A percentile compares a stretch with the other conserved stretches of the same genome.
phyloP scores from a whole-genome alignment of 331 rosid genomes.

The Phaseolus coccineus region DNA sequence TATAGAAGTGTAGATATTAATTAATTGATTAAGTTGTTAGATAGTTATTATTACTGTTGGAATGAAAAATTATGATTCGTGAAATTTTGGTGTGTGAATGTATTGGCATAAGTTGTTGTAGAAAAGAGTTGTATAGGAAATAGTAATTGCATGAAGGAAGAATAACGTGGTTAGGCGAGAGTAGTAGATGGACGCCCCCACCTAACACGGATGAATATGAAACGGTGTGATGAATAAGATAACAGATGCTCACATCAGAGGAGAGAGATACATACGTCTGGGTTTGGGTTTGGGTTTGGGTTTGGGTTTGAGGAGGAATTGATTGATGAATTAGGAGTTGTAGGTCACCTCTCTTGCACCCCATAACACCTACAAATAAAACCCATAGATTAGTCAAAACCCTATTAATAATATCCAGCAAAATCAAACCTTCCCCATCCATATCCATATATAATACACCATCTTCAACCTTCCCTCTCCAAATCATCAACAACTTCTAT shows the following conservation, averaged over 20 bases:
- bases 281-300: conserved; percentile 39
- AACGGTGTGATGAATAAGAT: conserved; percentile 42
- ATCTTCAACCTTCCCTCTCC: background rate
- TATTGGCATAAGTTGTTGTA: too few relatives aligned
- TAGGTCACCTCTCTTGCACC: conserved; percentile 84
- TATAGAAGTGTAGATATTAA: too few relatives aligned
- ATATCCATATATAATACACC: background rate
- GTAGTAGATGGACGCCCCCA: conserved; percentile 73
- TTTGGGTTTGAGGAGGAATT: conserved; percentile 14
- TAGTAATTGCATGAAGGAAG: conserved; percentile 6
- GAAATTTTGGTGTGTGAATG: too few relatives aligned
- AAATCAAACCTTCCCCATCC: too few relatives aligned
- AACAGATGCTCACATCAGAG: too few relatives aligned
- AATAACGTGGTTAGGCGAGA: conserved; percentile 39
- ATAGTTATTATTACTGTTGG: too few relatives aligned
- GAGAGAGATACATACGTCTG: conserved; percentile 27
- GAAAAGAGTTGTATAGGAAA: background rate
- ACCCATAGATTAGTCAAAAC: conserved; percentile 29
- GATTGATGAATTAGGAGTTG: conserved; percentile 62
- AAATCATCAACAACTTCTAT: background rate
- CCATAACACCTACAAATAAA: conserved; percentile 14
- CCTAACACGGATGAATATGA: conserved; percentile 53
- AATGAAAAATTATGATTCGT: too few relatives aligned
- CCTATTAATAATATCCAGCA: too few relatives aligned
- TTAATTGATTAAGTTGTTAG: too few relatives aligned